Percentiles rank a stretch among this genome's conserved stretches.
Conservation (phyloP, 2,329 filamentous ascomycete species). For the Trichoderma sp. region DNA sequence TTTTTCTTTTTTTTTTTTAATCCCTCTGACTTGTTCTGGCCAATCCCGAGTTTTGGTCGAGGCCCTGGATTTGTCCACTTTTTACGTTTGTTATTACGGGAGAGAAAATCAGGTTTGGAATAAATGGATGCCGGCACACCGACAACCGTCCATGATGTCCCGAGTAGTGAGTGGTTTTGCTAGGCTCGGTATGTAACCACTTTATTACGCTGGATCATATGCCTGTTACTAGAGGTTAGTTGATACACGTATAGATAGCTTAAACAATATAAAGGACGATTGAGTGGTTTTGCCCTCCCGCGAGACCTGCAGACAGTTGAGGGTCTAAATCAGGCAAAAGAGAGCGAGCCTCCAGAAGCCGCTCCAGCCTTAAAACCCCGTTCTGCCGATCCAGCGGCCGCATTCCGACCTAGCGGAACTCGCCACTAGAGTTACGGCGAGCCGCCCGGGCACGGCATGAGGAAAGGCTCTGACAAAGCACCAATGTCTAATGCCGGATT, state of each 20-base stretch:
- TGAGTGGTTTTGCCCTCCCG: not conserved
- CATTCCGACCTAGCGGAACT: constrained; percentile 7
- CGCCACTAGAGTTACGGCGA: constrained; percentile 8
- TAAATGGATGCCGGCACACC: not conserved
- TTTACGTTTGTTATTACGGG: not conserved
- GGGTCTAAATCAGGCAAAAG: not conserved
- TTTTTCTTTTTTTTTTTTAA: not conserved
- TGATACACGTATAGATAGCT: not conserved
- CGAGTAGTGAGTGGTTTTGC: not conserved
- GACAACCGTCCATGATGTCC: not conserved
- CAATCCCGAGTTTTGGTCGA: not conserved
- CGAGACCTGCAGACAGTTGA: not conserved
- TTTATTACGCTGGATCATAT: not conserved
- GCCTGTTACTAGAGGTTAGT: too few species aligned
- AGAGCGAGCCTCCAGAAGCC: not conserved
- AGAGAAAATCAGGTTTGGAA: not conserved
- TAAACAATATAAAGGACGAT: not conserved
- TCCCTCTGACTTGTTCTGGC: not conserved
- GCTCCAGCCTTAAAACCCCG: not conserved
- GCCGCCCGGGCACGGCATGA: not conserved
- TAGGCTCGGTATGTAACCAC: not conserved
- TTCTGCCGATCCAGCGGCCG: not conserved
- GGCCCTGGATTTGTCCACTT: not conserved
- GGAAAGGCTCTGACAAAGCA: not conserved
- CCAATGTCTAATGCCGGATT: not conserved